Conservation (phyloP, 352 stramenopile species). For the Halophytophthora batemanensis region DNA sequence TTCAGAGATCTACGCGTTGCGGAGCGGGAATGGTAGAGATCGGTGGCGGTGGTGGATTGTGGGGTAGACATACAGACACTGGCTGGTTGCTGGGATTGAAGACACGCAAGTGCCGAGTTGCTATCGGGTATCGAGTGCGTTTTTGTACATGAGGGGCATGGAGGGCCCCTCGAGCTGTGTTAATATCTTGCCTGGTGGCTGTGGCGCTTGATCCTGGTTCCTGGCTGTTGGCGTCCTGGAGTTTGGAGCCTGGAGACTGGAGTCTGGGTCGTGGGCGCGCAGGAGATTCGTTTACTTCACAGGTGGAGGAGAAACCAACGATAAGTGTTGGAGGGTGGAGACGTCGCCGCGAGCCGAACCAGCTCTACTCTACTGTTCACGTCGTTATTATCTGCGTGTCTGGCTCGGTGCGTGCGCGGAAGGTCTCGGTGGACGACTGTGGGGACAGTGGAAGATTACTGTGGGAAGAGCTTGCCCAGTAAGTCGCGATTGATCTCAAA, state of each 20-base stretch:
- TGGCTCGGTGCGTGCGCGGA: slow-evolving; percentile 9
- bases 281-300: too few relatives aligned
- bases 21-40: too few relatives aligned
- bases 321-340: neutral
- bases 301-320: too few relatives aligned
- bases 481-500: slow-evolving; percentile 78
- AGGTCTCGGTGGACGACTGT: neutral
- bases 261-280: too few relatives aligned
- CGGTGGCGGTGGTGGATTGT: too few relatives aligned
- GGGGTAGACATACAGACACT: too few relatives aligned
- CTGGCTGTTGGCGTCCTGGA: too few relatives aligned
- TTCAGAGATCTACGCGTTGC: too few relatives aligned
- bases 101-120: too few relatives aligned
- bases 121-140: slow-evolving; percentile 15
- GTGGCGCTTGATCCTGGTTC: slow-evolving; percentile 15
- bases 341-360: slow-evolving; percentile 9
- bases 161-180: slow-evolving; percentile 10
- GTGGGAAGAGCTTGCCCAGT: slow-evolving; percentile 61
- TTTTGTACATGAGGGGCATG: slow-evolving; percentile 27
- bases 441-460: slow-evolving; percentile 25
- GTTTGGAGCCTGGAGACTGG: too few relatives aligned
- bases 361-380: slow-evolving; percentile 17
- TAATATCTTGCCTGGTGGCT: slow-evolving; percentile 6
- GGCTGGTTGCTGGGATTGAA: too few relatives aligned
- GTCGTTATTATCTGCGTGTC: slow-evolving; percentile 16